Percentiles rank a stretch among this genome's conserved stretches.
phyloP scores from a whole-genome alignment of 1,284 basidiomycete genomes.

The Ustilago vetiveriae region DNA sequence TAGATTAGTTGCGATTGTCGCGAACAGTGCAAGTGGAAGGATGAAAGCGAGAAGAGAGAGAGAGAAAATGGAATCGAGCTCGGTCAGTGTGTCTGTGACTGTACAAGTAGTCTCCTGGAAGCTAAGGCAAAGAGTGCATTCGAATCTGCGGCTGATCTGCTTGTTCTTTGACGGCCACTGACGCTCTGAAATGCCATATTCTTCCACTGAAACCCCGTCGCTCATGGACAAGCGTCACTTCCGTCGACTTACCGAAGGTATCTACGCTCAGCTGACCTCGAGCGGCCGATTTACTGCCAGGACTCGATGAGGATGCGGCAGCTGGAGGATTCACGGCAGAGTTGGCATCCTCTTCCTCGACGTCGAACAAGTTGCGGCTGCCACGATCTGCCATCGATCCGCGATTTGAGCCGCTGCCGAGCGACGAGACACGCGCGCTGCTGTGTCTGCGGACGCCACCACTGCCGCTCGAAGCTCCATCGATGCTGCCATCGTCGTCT shows the following conservation, averaged over 20 bases:
- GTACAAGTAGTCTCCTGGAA: too few relatives aligned
- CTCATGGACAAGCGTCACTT: too few relatives aligned
- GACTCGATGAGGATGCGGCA: constrained; percentile 7
- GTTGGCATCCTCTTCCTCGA: constrained; percentile 31
- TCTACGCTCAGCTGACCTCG: constrained; percentile 22
- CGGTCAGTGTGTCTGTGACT: constrained; percentile 7
- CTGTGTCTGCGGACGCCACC: constrained; percentile 29
- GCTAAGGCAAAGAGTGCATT: not conserved
- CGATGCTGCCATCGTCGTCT: constrained; percentile 36
- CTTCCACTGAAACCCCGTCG: too few relatives aligned
- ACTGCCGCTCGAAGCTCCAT: constrained; percentile 11
- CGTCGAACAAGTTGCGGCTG: constrained; percentile 33
- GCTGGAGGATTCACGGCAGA: constrained; percentile 1
- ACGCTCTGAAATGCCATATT: too few relatives aligned
- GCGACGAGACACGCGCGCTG: constrained; percentile 26
- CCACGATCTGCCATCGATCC: constrained; percentile 21
- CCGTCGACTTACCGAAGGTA: constrained; percentile 37
- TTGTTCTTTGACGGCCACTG: too few relatives aligned
- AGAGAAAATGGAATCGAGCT: not conserved
- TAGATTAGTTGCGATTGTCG: too few relatives aligned
- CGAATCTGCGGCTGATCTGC: too few relatives aligned
- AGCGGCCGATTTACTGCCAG: constrained; percentile 15
- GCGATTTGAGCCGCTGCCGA: constrained; percentile 25
- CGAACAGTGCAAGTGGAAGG: too few relatives aligned
- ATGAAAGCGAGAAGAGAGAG: not conserved